Conservation (phyloP, 495 filamentous ascomycete genomes). For the Aspergillus bertholletiae region DNA sequence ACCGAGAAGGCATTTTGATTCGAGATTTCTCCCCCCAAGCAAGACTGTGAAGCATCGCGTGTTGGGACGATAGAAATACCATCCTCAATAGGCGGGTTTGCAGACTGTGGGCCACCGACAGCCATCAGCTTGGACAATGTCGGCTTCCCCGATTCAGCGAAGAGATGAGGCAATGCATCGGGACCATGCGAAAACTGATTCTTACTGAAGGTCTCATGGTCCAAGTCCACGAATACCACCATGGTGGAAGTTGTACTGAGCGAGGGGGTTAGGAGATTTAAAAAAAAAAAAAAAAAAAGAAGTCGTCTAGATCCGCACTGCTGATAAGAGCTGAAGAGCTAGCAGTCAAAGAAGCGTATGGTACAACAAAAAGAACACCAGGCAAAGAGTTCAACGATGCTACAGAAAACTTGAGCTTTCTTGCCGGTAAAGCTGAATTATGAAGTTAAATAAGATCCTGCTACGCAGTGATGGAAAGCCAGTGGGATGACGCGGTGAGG, state of each 20-base stretch:
- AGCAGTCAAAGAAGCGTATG: background rate
- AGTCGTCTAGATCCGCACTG: background rate
- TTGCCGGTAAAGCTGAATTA: constrained; percentile 5
- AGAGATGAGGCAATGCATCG: constrained; percentile 15
- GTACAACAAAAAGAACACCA: background rate
- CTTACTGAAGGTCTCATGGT: constrained; percentile 30
- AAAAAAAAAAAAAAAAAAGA: background rate
- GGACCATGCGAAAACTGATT: constrained; percentile 16
- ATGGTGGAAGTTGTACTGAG: constrained; percentile 25
- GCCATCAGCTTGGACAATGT: constrained; percentile 23
- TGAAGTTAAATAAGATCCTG: background rate
- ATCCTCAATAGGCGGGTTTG: constrained; percentile 11
- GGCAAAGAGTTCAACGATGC: background rate
- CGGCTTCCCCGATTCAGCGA: constrained; percentile 18
- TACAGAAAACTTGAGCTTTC: no score
- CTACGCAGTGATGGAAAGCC: background rate
- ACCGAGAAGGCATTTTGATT: constrained; percentile 71
- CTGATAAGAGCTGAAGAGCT: background rate
- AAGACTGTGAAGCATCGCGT: background rate
- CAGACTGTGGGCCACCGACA: constrained; percentile 5
- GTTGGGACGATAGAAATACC: constrained; percentile 7
- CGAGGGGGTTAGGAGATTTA: no score
- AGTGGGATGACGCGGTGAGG: constrained; percentile 30
- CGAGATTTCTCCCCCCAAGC: constrained; percentile 46
- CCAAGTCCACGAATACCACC: constrained; percentile 47